A percentile compares a stretch with the other conserved stretches of the same genome.
These are phyloP conservation scores for Setomelanomma holmii DNA, from an alignment of 2,329 filamentous ascomycete species.

Conservation along the genomic window DNA sequence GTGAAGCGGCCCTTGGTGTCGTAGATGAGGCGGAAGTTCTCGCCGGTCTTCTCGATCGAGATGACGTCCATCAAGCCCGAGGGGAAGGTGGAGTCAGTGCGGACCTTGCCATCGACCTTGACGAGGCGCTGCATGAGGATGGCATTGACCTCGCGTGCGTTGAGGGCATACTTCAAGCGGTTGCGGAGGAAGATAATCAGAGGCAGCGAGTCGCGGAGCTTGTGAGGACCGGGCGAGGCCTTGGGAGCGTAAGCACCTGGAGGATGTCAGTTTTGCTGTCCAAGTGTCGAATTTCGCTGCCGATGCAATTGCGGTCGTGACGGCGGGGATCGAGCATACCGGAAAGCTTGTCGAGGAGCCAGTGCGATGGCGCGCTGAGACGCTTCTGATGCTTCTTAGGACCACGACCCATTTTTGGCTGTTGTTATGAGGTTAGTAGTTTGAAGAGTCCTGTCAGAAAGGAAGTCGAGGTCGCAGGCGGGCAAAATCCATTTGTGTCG, in stretches of 20 bases:
- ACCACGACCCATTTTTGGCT: conserved; percentile 70
- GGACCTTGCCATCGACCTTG: conserved; percentile 99
- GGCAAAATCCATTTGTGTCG: too few relatives aligned
- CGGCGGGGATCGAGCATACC: conserved; percentile 58
- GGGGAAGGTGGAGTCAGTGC: conserved; percentile 97
- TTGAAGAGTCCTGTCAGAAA: conserved; percentile 38
- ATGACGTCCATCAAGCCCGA: conserved; percentile 99
- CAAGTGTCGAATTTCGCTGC: conserved; percentile 5
- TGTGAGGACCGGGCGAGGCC: conserved; percentile 89
- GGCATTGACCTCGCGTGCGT: conserved; percentile 94
- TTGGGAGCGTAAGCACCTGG: conserved; percentile 66
- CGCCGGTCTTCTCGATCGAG: conserved; percentile 98
- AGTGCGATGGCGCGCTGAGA: conserved; percentile 98
- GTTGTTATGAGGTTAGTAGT: conserved; percentile 47
- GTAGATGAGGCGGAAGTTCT: conserved; percentile 99
- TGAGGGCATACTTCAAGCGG: conserved; percentile 99
- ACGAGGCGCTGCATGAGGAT: conserved; percentile 99
- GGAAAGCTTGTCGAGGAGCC: conserved; percentile 99
- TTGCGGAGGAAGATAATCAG: conserved; percentile 83
- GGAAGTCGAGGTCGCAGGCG: not conserved
- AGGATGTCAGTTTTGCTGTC: conserved; percentile 24
- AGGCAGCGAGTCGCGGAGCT: conserved; percentile 98
- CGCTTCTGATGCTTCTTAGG: conserved; percentile 99
- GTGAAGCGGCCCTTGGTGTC: conserved; percentile 99
- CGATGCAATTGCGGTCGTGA: conserved; percentile 54